Evolutionary conservation across 108 stramenopile genomes (phyloP).

Genomic region (Craspedostauros australis): DNA sequence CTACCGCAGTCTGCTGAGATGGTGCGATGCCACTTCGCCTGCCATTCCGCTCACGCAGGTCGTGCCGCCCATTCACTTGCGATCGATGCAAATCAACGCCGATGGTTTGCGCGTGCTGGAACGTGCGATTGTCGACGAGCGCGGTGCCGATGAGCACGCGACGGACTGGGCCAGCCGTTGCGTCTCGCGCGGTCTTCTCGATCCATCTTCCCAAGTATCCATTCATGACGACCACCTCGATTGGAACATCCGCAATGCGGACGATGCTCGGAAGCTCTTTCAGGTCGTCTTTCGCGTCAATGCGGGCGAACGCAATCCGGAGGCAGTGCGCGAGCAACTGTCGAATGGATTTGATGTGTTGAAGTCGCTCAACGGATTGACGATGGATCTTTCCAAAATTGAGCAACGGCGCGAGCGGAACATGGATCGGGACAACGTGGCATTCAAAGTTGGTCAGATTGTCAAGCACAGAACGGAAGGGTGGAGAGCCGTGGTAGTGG

Average conservation of each 20-base stretch:
- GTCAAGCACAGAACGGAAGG: constrained; percentile 53
- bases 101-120: constrained; percentile 24
- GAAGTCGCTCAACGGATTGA: constrained; percentile 62
- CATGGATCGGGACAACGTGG: constrained; percentile 27
- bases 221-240: no score
- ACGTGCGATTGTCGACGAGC: constrained; percentile 13
- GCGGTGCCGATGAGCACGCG: background rate
- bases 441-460: constrained; percentile 66
- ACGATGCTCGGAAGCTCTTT: constrained; percentile 41
- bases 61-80: constrained; percentile 58
- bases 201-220: no score
- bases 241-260: constrained; percentile 43
- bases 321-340: constrained; percentile 38
- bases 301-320: constrained; percentile 12
- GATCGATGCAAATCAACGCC: constrained; percentile 45
- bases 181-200: no score
- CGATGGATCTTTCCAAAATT: constrained; percentile 34
- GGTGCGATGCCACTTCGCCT: constrained; percentile 45
- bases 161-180: background rate
- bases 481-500: constrained; percentile 72
- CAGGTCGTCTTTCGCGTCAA: constrained; percentile 66
- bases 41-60: constrained; percentile 47
- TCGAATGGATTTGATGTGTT: constrained; percentile 66
- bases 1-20: constrained; percentile 64
- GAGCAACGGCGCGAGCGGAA: constrained; percentile 19